These are phyloP conservation scores for Oryza officinalis DNA, from an alignment of 176 grass and related monocot species.

Conservation along the genomic window DNA sequence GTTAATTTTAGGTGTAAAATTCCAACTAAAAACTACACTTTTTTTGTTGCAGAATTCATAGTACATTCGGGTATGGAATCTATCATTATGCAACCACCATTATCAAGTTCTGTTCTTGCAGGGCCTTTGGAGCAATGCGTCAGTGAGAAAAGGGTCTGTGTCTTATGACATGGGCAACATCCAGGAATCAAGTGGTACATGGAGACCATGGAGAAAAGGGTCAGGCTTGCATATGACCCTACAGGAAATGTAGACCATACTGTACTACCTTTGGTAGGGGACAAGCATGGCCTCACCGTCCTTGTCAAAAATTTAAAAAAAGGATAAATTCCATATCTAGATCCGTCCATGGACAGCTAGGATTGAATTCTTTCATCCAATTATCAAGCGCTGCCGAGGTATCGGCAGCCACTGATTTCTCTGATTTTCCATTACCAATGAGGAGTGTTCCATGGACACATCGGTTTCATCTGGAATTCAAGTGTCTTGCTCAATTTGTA, in stretches of 20 bases:
- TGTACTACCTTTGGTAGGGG: not conserved
- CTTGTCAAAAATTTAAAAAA: conserved; percentile 1
- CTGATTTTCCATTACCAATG: not conserved
- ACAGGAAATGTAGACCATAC: conserved; percentile 10
- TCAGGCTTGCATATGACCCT: conserved; percentile 19
- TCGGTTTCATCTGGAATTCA: not conserved
- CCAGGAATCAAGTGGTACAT: conserved; percentile 20
- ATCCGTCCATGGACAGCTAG: conserved; percentile 6
- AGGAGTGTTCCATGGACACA: not conserved
- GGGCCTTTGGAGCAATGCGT: not conserved
- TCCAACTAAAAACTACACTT: too few relatives aligned
- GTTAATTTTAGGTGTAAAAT: too few relatives aligned
- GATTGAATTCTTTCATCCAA: not conserved
- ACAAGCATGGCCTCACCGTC: conserved; percentile 1
- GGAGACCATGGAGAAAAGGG: conserved; percentile 13
- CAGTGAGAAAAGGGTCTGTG: not conserved
- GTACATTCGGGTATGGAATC: not conserved
- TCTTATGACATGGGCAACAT: not conserved
- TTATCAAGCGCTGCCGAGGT: not conserved
- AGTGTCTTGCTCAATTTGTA: not conserved
- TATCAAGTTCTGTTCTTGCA: not conserved
- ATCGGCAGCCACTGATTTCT: not conserved
- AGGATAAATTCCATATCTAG: not conserved
- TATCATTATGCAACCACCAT: not conserved
- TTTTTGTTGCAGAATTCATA: too few relatives aligned